Evolutionary conservation across 1,284 basidiomycete genomes (phyloP).

Genomic region (Ustilago crameri): DNA sequence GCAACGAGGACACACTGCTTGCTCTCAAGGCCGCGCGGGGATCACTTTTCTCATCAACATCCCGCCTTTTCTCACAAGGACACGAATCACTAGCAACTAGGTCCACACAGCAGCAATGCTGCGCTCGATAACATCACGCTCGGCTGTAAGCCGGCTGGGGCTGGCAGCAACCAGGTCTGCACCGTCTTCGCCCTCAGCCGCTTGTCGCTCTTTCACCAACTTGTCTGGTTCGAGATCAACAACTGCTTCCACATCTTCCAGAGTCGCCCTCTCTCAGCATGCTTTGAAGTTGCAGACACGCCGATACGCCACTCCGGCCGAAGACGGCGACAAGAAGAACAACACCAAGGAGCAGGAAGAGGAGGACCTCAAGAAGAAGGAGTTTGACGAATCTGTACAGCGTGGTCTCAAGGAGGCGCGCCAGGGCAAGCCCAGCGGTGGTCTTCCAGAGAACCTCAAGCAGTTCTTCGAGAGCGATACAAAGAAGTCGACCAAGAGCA

Average conservation of each 20-base stretch:
- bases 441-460: slow-evolving; percentile 57
- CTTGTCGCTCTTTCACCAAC: slow-evolving; percentile 23
- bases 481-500: slow-evolving; percentile 36
- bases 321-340: slow-evolving; percentile 38
- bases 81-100: background rate
- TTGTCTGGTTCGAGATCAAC: slow-evolving; percentile 26
- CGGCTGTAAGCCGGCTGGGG: slow-evolving; percentile 22
- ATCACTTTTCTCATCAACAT: no score
- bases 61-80: no score
- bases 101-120: slow-evolving; percentile 26
- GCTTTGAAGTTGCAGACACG: slow-evolving; percentile 17
- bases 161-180: slow-evolving; percentile 20
- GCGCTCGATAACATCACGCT: slow-evolving; percentile 45
- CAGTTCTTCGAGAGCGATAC: slow-evolving; percentile 55
- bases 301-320: slow-evolving; percentile 45
- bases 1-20: no score
- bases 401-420: slow-evolving; percentile 59
- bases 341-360: slow-evolving; percentile 29
- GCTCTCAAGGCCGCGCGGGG: no score
- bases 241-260: slow-evolving; percentile 19
- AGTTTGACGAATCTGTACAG: slow-evolving; percentile 56
- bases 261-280: slow-evolving; percentile 3
- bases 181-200: slow-evolving; percentile 13
- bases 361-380: slow-evolving; percentile 43
- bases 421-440: slow-evolving; percentile 41